phyloP scores from a whole-genome alignment of 805 yeast genomes.

The Suhomyces vadensis region DNA sequence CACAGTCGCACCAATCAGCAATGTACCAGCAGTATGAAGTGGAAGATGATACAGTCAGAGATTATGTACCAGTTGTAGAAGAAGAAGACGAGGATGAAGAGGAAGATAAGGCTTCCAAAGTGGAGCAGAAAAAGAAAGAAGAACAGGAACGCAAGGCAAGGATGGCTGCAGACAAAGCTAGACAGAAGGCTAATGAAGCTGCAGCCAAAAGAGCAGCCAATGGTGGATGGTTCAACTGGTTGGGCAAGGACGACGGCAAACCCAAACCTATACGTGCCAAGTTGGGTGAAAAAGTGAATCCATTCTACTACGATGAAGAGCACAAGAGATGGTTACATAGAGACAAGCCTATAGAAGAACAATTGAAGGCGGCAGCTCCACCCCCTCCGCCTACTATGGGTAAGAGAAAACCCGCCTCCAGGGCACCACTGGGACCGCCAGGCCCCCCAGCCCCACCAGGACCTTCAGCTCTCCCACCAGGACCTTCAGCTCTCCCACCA shows the following conservation, averaged over 20 bases:
- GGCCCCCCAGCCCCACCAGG: constrained; percentile 13
- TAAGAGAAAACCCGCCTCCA: constrained; percentile 28
- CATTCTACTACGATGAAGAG: constrained; percentile 78
- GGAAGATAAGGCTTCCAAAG: constrained; percentile 26
- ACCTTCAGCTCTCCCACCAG: constrained; percentile 11
- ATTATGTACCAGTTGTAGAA: constrained; percentile 42
- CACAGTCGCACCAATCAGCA: constrained; percentile 46
- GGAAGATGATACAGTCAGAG: constrained; percentile 45
- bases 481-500: constrained; percentile 11
- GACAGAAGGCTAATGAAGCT: constrained; percentile 13
- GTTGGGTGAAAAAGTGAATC: constrained; percentile 68
- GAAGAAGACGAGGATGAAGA: constrained; percentile 51
- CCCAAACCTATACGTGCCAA: constrained; percentile 83
- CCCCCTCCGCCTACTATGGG: constrained; percentile 63
- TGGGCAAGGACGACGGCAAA: constrained; percentile 53
- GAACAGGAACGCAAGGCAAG: constrained; percentile 18
- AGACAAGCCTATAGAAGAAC: constrained; percentile 65
- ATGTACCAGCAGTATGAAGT: constrained; percentile 47
- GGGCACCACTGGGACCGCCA: constrained; percentile 8
- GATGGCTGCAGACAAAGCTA: constrained; percentile 39
- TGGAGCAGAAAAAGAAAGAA: constrained; percentile 17
- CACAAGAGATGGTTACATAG: constrained; percentile 85
- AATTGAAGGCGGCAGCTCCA: constrained; percentile 51
- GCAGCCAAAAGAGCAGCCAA: constrained; percentile 11
- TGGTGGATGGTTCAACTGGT: constrained; percentile 57